A percentile compares a stretch with the other conserved stretches of the same genome.
Evolutionary conservation across 345 rosid genomes (phyloP).

Genomic region (Aurinia saxatilis): DNA sequence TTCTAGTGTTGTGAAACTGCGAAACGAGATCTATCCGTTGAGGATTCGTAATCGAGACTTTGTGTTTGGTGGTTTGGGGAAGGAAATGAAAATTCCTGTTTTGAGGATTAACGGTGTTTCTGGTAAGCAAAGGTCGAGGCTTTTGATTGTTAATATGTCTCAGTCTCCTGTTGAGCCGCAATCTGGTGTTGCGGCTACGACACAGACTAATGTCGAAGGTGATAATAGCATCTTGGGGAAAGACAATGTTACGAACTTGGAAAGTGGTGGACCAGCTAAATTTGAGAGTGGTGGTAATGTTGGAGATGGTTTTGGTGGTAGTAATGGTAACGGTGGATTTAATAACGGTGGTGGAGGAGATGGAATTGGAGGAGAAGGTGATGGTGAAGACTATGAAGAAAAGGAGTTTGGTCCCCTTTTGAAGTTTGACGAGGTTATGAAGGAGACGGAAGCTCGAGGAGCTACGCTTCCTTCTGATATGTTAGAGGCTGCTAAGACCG

Average conservation of each 20-base stretch:
- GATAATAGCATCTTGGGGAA: constrained; percentile 13
- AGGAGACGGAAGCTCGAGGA: constrained; percentile 61
- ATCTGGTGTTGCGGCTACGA: constrained; percentile 13
- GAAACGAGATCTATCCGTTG: constrained; percentile 22
- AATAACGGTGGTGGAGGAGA: constrained; percentile 42
- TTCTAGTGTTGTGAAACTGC: constrained; percentile 20
- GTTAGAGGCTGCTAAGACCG: constrained; percentile 70
- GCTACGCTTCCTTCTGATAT: constrained; percentile 70
- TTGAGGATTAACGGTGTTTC: constrained; percentile 15
- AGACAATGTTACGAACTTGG: constrained; percentile 23
- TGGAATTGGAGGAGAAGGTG: constrained; percentile 31
- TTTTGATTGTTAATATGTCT: constrained; percentile 34
- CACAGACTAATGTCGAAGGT: constrained; percentile 11
- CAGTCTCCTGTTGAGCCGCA: constrained; percentile 34
- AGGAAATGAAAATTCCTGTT: constrained; percentile 25
- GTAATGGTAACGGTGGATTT: constrained; percentile 35
- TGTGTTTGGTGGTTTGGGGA: constrained; percentile 4
- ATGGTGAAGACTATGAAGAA: constrained; percentile 46
- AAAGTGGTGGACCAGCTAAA: constrained; percentile 11
- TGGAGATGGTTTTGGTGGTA: constrained; percentile 31
- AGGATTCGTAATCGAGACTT: constrained; percentile 24
- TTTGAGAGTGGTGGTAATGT: constrained; percentile 24
- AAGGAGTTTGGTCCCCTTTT: constrained; percentile 72
- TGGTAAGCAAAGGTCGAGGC: constrained; percentile 30
- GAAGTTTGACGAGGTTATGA: constrained; percentile 72